Percentiles rank a stretch among this genome's conserved stretches.
Evolutionary conservation across 768 basidiomycete genomes (phyloP).

Genomic region (Naganishia antarctica): DNA sequence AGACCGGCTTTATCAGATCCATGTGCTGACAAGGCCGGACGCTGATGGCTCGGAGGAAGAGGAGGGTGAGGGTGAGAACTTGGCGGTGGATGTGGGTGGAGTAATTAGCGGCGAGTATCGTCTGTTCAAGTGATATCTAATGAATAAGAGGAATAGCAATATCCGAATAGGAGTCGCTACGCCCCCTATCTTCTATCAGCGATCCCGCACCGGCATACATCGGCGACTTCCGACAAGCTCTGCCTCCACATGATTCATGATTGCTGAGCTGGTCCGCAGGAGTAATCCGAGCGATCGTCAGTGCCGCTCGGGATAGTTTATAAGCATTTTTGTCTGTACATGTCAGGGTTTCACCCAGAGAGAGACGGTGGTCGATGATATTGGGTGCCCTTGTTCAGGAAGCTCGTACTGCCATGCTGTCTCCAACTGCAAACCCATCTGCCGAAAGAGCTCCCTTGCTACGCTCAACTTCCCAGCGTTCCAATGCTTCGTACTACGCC

Average conservation of each 20-base stretch:
- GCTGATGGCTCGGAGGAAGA: constrained; percentile 3
- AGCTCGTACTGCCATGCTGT: neutral
- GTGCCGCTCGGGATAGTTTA: neutral
- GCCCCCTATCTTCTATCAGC: neutral
- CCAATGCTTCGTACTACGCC: constrained; percentile 12
- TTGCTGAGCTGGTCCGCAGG: neutral
- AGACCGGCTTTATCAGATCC: constrained; percentile 5
- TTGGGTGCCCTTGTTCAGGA: neutral
- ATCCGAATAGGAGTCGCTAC: neutral
- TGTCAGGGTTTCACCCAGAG: neutral
- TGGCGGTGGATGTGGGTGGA: neutral
- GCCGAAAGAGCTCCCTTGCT: constrained; percentile 11
- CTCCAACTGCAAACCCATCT: neutral
- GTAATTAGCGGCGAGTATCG: constrained; percentile 11
- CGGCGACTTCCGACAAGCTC: constrained; percentile 19
- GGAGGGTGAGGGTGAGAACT: neutral
- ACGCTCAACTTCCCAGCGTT: constrained; percentile 1
- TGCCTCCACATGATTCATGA: constrained; percentile 21
- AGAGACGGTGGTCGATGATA: no score
- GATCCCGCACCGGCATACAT: neutral
- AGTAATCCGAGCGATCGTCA: constrained; percentile 12
- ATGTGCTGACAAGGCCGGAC: constrained; percentile 4
- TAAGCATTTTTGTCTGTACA: neutral
- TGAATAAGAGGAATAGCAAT: neutral
- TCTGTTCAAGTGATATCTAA: neutral